phyloP scores from a whole-genome alignment of 2,329 filamentous ascomycete genomes.

The Hymenoscyphus scutula region DNA sequence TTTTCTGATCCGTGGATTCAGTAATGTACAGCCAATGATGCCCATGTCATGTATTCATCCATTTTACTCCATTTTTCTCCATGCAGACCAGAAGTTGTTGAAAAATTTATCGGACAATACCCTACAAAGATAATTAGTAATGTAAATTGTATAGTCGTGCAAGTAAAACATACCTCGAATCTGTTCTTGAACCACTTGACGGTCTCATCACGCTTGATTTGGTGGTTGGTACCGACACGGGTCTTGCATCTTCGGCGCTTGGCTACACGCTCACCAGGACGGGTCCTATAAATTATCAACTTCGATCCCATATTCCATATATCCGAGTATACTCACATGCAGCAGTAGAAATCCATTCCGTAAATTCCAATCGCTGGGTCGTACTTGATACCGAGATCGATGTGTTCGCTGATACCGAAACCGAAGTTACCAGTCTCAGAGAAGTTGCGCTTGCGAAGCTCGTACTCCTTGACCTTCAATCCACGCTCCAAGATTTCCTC shows the following conservation, averaged over 20 bases:
- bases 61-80: slow-evolving; percentile 30
- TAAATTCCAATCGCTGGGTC: slow-evolving; percentile 98
- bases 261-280: slow-evolving; percentile 95
- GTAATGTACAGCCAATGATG: slow-evolving; percentile 34
- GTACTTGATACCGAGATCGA: slow-evolving; percentile 99
- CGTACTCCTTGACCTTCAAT: slow-evolving; percentile 99
- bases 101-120: slow-evolving; percentile 87
- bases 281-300: slow-evolving; percentile 58
- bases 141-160: too few relatives aligned
- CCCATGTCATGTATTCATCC: slow-evolving; percentile 23
- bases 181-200: slow-evolving; percentile 90
- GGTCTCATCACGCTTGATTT: slow-evolving; percentile 92
- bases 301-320: neutral
- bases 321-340: slow-evolving; percentile 67
- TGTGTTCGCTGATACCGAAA: slow-evolving; percentile 99
- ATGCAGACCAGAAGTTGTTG: slow-evolving; percentile 14
- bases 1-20: slow-evolving; percentile 34
- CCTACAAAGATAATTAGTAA: slow-evolving; percentile 51
- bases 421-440: slow-evolving; percentile 99
- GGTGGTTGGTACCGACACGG: slow-evolving; percentile 83
- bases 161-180: slow-evolving; percentile 29
- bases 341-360: slow-evolving; percentile 99
- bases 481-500: slow-evolving; percentile 99
- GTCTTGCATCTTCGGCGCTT: slow-evolving; percentile 89
- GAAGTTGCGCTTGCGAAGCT: slow-evolving; percentile 99